Evolutionary conservation across 139 green algal genomes (phyloP).

Genomic region (Chlamydomonas applanata): DNA sequence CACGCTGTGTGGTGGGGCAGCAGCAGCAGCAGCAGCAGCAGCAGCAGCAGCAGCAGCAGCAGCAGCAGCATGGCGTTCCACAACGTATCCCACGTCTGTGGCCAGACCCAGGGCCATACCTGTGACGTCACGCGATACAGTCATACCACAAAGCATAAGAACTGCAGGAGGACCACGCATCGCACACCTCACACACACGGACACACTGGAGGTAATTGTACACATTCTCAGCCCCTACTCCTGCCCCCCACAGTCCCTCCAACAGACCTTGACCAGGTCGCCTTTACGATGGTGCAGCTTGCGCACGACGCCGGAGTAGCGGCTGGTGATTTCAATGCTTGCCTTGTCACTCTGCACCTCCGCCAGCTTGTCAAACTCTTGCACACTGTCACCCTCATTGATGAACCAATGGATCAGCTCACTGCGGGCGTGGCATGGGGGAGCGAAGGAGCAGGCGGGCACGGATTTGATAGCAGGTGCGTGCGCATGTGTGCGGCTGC

Average conservation of each 20-base stretch:
- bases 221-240: not conserved
- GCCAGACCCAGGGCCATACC: no score
- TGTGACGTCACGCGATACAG: no score
- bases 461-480: no score
- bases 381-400: constrained; percentile 66
- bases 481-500: no score
- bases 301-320: constrained; percentile 64
- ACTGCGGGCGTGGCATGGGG: no score
- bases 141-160: not conserved
- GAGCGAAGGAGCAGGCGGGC: no score
- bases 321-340: constrained; percentile 86
- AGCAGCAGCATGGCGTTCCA: no score
- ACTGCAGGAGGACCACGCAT: not conserved
- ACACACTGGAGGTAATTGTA: not conserved
- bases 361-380: constrained; percentile 79
- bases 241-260: not conserved
- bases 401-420: constrained; percentile 89
- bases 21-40: no score
- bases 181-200: not conserved
- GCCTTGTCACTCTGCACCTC: constrained; percentile 88
- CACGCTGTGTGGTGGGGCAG: no score
- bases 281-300: constrained; percentile 60
- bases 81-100: no score
- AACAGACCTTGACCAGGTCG: constrained; percentile 74
- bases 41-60: no score